These are phyloP conservation scores for Xylaria sp. DNA, from an alignment of 495 filamentous ascomycete species.

Conservation along the genomic window DNA sequence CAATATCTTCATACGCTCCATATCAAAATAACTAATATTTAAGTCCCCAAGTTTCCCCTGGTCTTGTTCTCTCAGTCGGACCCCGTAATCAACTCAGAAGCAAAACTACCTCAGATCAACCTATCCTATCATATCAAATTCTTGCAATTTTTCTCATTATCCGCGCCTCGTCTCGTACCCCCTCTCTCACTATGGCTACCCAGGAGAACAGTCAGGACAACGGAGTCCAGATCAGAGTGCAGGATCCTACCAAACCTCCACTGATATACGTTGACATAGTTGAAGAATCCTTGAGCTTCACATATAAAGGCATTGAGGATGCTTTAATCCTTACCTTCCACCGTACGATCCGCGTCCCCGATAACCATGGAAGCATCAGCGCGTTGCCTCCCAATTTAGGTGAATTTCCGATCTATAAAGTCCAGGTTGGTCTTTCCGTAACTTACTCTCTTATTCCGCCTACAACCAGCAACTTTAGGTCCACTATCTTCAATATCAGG, in stretches of 20 bases:
- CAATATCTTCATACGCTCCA: not conserved
- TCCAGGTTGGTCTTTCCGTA: slow-evolving; percentile 1
- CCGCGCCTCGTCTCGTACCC: not conserved
- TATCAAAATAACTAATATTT: not conserved
- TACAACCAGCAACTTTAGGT: not conserved
- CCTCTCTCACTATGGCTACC: not conserved
- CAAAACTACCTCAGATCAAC: not conserved
- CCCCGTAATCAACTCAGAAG: not conserved
- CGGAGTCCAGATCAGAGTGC: not conserved
- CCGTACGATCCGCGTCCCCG: not conserved
- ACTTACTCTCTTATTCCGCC: not conserved
- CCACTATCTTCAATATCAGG: not conserved
- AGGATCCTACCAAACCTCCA: not conserved
- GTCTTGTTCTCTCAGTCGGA: not conserved
- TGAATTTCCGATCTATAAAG: not conserved
- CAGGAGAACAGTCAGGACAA: not conserved
- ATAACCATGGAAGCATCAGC: not conserved
- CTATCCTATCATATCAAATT: not conserved
- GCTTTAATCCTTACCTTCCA: not conserved
- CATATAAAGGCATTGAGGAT: not conserved
- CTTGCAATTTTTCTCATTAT: not conserved
- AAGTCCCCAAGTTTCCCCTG: not conserved
- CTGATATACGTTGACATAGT: not conserved
- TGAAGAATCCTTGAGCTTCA: not conserved
- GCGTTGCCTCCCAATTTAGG: not conserved